These are phyloP conservation scores for Myxozyma neotropica DNA, from an alignment of 805 yeast species.

Conservation along the genomic window DNA sequence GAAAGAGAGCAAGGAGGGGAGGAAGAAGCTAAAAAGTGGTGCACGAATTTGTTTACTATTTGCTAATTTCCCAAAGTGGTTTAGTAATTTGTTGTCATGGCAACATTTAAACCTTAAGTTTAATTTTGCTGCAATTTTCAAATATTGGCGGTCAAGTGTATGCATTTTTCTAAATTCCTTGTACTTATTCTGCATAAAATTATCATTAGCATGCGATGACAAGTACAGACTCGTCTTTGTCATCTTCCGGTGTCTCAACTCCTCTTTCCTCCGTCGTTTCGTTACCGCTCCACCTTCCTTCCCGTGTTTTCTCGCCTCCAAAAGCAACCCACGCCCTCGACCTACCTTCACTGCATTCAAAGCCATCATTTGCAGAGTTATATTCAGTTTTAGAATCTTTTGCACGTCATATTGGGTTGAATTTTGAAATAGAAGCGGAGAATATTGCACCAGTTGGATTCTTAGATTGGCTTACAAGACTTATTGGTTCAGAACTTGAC, in stretches of 20 bases:
- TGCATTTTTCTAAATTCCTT: background rate
- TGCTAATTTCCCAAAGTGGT: background rate
- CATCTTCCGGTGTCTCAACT: slow-evolving; percentile 5
- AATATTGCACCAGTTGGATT: slow-evolving; percentile 16
- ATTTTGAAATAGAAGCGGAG: background rate
- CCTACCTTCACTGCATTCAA: slow-evolving; percentile 13
- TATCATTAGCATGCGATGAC: background rate
- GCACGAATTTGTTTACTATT: slow-evolving; percentile 17
- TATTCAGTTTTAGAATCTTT: background rate
- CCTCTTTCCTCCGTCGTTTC: slow-evolving; percentile 14
- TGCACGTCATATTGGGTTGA: background rate
- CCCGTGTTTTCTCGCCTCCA: slow-evolving; percentile 20
- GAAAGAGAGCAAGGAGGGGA: too few species aligned
- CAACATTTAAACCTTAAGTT: slow-evolving; percentile 3
- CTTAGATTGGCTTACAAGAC: slow-evolving; percentile 24
- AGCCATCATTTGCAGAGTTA: slow-evolving; percentile 17
- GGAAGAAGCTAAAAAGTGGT: background rate
- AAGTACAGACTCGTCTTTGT: background rate
- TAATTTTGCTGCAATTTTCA: background rate
- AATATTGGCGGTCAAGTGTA: background rate
- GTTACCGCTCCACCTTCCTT: slow-evolving; percentile 13
- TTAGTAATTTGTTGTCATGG: slow-evolving; percentile 14
- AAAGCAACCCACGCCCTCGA: slow-evolving; percentile 21
- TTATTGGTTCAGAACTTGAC: slow-evolving; percentile 19
- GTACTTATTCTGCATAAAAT: too few species aligned